Base-by-base conservation (phyloP, 164 flowering plant species). In the Sedum album region DNA sequence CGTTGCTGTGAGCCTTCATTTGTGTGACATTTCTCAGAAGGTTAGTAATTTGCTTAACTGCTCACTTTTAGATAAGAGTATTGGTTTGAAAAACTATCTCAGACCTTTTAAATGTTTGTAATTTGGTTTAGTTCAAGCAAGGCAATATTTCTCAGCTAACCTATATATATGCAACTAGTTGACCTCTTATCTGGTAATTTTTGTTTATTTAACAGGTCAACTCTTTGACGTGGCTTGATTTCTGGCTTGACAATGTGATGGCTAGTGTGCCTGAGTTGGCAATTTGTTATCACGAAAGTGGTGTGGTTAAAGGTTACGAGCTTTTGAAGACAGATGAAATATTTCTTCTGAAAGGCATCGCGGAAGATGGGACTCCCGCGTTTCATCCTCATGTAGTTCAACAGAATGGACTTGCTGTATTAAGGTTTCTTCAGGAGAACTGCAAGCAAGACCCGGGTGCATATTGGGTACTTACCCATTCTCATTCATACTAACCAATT, bases 401-500 rank as follows among this genome's bases (percentile, higher is more conserved):
- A 75, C 97, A 94, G 79, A 94, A 91, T 82, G 99, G 99, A 51
- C 91, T 86, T 66, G 85, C 97, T 61, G 99, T 94, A 60, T 77
- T 94, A 78, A 84, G 96, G 73, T 94, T 94, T 73, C 93, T 94
- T 74, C 89, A 94, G 78, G 92, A 87, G 53, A 94, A 94, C 76
- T 94, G 99, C 87, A 85, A 90, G 80, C 93, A 87, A 77, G 99
- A 94, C 76, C 99, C 99, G 73, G 97, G 97, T 63, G 93, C 96
- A 75, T 94, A 94, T 71, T 94, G 99, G 99, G 99, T 94, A 87
- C 57, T 57, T 17, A 57, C 62, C 33, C 31, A 30, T 28, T 57
- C 35, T 57, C 8, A 9, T 57, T 26, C 62, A 57, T 33, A 57
- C 6, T 28, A 74, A 18, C 10, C 6, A 20, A 20, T 73, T 25